Evolutionary conservation across 108 stramenopile species (phyloP), one percentile per base, ranked within the genome.

Genomic region (Aurantiochytrium sp.): DNA sequence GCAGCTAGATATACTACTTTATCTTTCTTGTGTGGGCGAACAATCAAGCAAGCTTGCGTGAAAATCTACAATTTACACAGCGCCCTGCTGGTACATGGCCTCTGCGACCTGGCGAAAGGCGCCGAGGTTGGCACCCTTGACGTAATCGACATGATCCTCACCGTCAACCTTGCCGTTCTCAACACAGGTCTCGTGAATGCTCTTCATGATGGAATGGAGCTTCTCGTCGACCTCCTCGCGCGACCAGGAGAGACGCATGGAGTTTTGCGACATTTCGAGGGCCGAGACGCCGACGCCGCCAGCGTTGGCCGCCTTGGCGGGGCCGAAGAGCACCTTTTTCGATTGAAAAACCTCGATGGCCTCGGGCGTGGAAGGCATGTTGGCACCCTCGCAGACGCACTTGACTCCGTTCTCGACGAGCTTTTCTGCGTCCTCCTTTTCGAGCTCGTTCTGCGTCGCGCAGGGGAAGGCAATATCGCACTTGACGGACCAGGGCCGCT

Each of bases 101-200:
- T 98, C 97, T 5, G 97, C 99, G 21, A 99, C 97, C 60, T 96
- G 94, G 88, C 97, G 92, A 90, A 99, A 99, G 89, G 97, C 98
- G 25, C 94, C 95, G 93, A 99, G 98, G 90, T 94, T 97, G 58
- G 97, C 96, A 16, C 97, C 97, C 55, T 96, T 90, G 87, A 95
- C 95, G 76, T 97, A 91, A 5, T 76, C 45, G 0, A 93, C 93
- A 14, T 93, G 90, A 45, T 91, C 91, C 64, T 90, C 87, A 44
- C 91, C 93, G 4, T 53, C 59, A 0, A 5, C 29, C 64, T 91
- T 87, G 43, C 92, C 93, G 60, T 88, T 59, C 55, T 93, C 91
- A 23, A 93, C 93, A 91, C 95, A 95, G 72, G 94, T 94, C 58
- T 93, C 57, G 87, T 95, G 96, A 87, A 96, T 96, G 49, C 92